Conservation (phyloP, 2,329 filamentous ascomycete genomes). For the Akanthomyces muscarius region DNA sequence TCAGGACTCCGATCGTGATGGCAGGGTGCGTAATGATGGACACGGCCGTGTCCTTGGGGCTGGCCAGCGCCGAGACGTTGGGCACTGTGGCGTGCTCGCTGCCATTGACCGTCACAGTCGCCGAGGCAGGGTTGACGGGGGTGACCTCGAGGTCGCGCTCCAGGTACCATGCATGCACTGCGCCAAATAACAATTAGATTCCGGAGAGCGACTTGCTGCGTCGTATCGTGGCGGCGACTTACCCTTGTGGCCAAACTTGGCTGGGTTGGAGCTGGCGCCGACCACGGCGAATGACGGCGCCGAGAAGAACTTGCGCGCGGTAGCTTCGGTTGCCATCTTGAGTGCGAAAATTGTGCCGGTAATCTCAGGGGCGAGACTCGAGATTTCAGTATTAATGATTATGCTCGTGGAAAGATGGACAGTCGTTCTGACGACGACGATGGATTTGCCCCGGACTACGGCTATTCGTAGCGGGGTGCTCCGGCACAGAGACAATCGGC, state of each 20-base stretch:
- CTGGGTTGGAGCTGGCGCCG: slow-evolving; percentile 78
- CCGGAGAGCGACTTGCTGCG: not conserved
- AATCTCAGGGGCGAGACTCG: not conserved
- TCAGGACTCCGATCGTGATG: slow-evolving; percentile 68
- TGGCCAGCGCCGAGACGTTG: slow-evolving; percentile 60
- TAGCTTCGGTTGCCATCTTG: slow-evolving; percentile 61
- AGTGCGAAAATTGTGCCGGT: slow-evolving; percentile 3
- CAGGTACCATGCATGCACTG: slow-evolving; percentile 90
- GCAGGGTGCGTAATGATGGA: slow-evolving; percentile 84
- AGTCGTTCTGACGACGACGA: not conserved
- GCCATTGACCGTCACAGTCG: slow-evolving; percentile 58
- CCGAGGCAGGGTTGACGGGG: slow-evolving; percentile 73
- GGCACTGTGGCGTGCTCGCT: slow-evolving; percentile 60
- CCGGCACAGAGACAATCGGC: not conserved
- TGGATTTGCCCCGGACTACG: not conserved
- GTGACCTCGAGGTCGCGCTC: slow-evolving; percentile 69
- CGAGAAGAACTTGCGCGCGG: slow-evolving; percentile 75
- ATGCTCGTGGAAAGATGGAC: not conserved
- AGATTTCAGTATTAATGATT: not conserved
- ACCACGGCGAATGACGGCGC: slow-evolving; percentile 81
- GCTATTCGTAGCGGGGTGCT: slow-evolving; percentile 9
- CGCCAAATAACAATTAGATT: not conserved
- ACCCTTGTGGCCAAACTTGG: slow-evolving; percentile 90
- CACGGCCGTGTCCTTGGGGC: slow-evolving; percentile 67
- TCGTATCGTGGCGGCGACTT: slow-evolving; percentile 23